Conservation (phyloP, 352 stramenopile genomes). For the Pythium grandisporangium region DNA sequence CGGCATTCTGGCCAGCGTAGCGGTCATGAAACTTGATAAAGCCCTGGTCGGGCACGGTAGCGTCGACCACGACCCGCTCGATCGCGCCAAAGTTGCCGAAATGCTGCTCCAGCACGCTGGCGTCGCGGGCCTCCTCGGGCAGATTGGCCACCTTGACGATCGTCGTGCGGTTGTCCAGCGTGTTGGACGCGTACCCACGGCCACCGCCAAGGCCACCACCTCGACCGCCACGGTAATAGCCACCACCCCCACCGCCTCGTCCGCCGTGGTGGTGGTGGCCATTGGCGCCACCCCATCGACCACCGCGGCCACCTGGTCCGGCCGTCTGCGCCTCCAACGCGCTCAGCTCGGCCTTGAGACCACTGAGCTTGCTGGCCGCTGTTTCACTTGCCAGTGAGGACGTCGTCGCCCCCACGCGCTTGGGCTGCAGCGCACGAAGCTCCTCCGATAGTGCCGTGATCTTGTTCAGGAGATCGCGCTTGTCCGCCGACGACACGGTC, state of each 20-base stretch:
- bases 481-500: conserved; percentile 59
- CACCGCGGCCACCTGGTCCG: neutral
- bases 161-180: conserved; percentile 79
- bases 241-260: conserved; percentile 22
- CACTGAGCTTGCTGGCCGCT: conserved; percentile 26
- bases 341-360: conserved; percentile 56
- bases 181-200: conserved; percentile 42
- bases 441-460: conserved; percentile 67
- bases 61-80: conserved; percentile 63
- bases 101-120: conserved; percentile 74
- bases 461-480: conserved; percentile 76
- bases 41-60: conserved; percentile 20
- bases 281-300: conserved; percentile 14
- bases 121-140: conserved; percentile 62
- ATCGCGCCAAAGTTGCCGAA: conserved; percentile 82
- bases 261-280: too few species aligned
- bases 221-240: conserved; percentile 25
- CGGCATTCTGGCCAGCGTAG: conserved; percentile 57
- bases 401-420: too few species aligned
- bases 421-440: conserved; percentile 44
- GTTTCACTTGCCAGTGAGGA: too few species aligned
- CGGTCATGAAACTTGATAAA: conserved; percentile 85
- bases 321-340: conserved; percentile 39
- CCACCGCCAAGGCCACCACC: conserved; percentile 33
- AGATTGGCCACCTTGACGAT: conserved; percentile 74